Evolutionary conservation across 179 eudicot genomes (phyloP).

Genomic region (Beta corolliflora): DNA sequence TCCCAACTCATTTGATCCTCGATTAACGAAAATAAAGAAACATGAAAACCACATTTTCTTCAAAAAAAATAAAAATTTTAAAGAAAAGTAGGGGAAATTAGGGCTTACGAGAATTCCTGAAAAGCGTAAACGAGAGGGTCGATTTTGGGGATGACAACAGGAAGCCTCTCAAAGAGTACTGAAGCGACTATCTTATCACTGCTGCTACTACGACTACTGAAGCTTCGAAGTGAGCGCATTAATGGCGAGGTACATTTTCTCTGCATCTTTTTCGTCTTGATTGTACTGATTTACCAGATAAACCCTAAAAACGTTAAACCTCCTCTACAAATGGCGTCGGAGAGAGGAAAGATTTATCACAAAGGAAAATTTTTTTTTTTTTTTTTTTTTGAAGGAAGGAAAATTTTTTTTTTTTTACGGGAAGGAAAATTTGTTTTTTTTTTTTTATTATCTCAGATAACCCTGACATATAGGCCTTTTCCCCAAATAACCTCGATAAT

Average conservation of each 20-base stretch:
- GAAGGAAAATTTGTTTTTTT: too few relatives aligned
- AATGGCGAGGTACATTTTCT: conserved; percentile 35
- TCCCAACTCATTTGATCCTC: background rate
- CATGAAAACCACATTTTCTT: too few relatives aligned
- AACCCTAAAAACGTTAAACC: background rate
- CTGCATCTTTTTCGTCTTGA: conserved; percentile 67
- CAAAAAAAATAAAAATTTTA: background rate
- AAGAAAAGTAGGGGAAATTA: background rate
- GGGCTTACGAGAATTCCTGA: conserved; percentile 85
- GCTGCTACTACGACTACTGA: conserved; percentile 38
- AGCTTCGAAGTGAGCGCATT: conserved; percentile 45
- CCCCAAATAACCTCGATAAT: too few relatives aligned
- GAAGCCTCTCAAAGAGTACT: conserved; percentile 88
- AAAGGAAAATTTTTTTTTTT: too few relatives aligned
- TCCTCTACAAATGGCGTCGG: background rate
- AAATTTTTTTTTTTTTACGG: too few relatives aligned
- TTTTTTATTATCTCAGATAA: too few relatives aligned
- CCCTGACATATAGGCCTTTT: too few relatives aligned
- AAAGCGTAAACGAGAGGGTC: conserved; percentile 89
- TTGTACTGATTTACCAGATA: conserved; percentile 12
- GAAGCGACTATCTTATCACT: conserved; percentile 74
- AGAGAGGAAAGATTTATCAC: too few relatives aligned
- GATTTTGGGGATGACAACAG: conserved; percentile 84
- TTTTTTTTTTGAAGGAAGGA: too few relatives aligned
- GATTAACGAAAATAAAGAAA: background rate